Base-by-base conservation (phyloP, 208 protist genomes). In the Naegleria fowleri region DNA sequence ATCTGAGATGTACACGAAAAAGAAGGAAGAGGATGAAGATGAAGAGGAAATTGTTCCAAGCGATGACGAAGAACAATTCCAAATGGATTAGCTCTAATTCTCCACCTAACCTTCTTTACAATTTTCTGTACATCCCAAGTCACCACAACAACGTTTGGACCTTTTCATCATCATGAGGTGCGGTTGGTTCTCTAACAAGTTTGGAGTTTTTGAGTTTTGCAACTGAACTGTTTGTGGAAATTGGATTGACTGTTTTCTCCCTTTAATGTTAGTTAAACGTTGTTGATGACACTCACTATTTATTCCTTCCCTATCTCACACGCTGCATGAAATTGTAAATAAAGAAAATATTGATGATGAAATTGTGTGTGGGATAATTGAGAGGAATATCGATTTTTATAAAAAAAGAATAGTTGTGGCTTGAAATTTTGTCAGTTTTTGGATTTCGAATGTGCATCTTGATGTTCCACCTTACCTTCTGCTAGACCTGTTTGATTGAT, bases 41-140 rank as follows among this genome's bases (percentile, higher is more conserved):
- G 83, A 48, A 86, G 40, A 40, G 16, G 33, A 48, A 48, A 29
- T 33, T 13, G 15, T 84, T 84, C 15, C 15, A 15, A 84, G 33
- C 39, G 40, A 48, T 43, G 33, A 48, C 29, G 83, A 86, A 25
- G 38, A 40, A 43, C 83, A 48, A 48, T 86, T 86, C 83, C 83
- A 86, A 48, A 86, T 86, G 83, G 83, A 86, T 43, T 39, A 86
- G 41, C 7, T 67, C 55, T 67, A 29, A 67, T 67, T 67, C 55
- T 67, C 11, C 13, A 67, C 55, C 29, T 33, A 84, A 40, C 38
- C 11, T 84, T 38, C 76, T 19, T 84, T 19, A 38, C 33, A 38
- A 84, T 33, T 84, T 33, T 84, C 29, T 84, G 76, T 19, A 40
- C 11, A 9, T 79, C n/a, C 67, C n/a, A 79, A 79, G n/a, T 25